Base-by-base conservation (phyloP, 1,139 yeast species). In the Hyphopichia pseudoburtonii region DNA sequence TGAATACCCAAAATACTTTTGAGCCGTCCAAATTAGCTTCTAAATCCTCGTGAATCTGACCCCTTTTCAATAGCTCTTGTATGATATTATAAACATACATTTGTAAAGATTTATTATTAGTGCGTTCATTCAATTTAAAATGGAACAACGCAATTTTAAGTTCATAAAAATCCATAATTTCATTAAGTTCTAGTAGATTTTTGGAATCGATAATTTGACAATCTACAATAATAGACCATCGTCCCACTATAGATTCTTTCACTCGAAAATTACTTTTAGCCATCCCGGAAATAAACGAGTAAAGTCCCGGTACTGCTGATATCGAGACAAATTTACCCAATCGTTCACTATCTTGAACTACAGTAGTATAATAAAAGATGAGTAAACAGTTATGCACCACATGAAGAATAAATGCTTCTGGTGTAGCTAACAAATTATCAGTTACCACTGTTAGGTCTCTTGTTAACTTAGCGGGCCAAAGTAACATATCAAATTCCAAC, bases 391-490 rank as follows among this genome's bases (percentile, higher is more conserved):
- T 53, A 35, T 54, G 60, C 2, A 52, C 30, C 15, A 54, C 46
- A 35, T 54, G 60, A 19, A 54, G 36, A 1, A 50, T 39, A 34
- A 51, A 52, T 2, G 58, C 58, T 32, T 50, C 56, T 4, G 55
- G 55, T 2, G 54, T 48, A 3, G 57, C 54, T 23, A 50, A 42
- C 15, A 51, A 37, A 0, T 50, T 49, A 43, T 54, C 59, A 24
- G 41, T 47, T 6, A 54, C 54, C 5, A 54, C 52, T 5, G 49
- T 46, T 14, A 54, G 45, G 18, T 53, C 47, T 23, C 46, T 43
- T 30, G 56, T 47, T 19, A 54, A 39, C 33, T 51, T 53, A 6
- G 55, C 59, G 3, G 60, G 60, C 42, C 53, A 54, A n/a, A 54
- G 41, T n/a, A 54, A 42, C 51, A 54, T 53, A 35, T 53, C 52